phyloP scores from a whole-genome alignment of 2,329 filamentous ascomycete species.

The Didymella lethalis region DNA sequence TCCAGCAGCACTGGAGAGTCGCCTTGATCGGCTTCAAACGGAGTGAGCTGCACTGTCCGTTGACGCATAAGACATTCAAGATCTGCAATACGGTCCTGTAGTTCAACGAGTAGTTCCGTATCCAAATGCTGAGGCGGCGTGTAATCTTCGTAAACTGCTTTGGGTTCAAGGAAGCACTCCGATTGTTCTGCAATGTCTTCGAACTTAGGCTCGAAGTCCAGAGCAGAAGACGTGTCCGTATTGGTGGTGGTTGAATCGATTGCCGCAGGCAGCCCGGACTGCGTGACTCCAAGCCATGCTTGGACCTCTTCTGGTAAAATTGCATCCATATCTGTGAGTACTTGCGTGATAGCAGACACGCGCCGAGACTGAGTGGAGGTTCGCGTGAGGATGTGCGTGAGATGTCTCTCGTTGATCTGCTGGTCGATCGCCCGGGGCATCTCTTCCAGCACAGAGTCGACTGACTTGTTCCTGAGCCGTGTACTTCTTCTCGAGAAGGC shows the following conservation, averaged over 20 bases:
- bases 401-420: slow-evolving; percentile 9
- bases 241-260: slow-evolving; percentile 27
- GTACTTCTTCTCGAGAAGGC: slow-evolving; percentile 18
- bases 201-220: background rate
- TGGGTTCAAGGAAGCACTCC: background rate
- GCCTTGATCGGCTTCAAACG: background rate
- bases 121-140: background rate
- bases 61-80: background rate
- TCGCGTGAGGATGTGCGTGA: slow-evolving; percentile 25
- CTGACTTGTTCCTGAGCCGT: slow-evolving; percentile 30
- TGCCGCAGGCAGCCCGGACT: slow-evolving; percentile 28
- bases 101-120: background rate
- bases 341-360: slow-evolving; percentile 21
- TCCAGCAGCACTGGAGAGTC: background rate
- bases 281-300: slow-evolving; percentile 30
- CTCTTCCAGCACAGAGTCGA: slow-evolving; percentile 28
- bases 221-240: background rate
- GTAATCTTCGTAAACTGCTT: background rate
- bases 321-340: background rate
- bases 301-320: slow-evolving; percentile 21
- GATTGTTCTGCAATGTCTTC: background rate
- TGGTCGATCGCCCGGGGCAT: slow-evolving; percentile 25
- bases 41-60: background rate
- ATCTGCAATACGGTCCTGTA: background rate
- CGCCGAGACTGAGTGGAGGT: slow-evolving; percentile 25